phyloP scores from a whole-genome alignment of 306 rosid species.

The Quercus variabilis region DNA sequence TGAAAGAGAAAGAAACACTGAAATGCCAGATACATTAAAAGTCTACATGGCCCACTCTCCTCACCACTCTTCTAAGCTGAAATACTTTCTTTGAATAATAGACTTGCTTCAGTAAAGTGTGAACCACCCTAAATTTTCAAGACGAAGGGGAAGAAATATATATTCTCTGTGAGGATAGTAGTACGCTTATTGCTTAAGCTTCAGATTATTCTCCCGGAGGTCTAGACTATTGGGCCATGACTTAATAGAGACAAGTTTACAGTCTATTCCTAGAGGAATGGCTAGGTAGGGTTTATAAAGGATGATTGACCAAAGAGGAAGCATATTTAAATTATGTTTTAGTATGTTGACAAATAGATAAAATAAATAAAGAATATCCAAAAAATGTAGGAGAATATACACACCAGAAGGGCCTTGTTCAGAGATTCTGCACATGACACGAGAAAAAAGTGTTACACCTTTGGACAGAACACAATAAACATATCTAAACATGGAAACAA shows the following conservation, averaged over 20 bases:
- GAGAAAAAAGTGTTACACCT: neutral
- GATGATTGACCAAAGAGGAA: neutral
- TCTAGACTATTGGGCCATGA: neutral
- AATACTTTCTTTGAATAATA: neutral
- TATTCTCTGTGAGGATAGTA: neutral
- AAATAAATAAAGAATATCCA: neutral
- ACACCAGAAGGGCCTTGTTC: constrained; percentile 57
- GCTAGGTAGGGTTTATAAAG: neutral
- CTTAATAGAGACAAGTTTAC: neutral
- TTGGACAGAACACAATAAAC: neutral
- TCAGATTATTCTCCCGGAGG: neutral
- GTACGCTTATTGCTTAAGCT: neutral
- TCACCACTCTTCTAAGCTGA: neutral
- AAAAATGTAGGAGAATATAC: constrained; percentile 30
- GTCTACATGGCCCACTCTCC: neutral
- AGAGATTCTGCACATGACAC: constrained; percentile 54
- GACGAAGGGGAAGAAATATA: neutral
- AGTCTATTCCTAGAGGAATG: neutral
- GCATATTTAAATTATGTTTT: neutral
- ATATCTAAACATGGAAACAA: neutral
- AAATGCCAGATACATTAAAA: neutral
- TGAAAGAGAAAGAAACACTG: neutral
- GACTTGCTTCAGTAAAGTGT: neutral
- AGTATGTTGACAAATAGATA: neutral
- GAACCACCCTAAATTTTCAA: neutral